Percentiles rank a stretch among this genome's conserved stretches.
These are phyloP conservation scores for Babesia divergens DNA, from an alignment of 169 alveolate genomes.

Conservation along the genomic window DNA sequence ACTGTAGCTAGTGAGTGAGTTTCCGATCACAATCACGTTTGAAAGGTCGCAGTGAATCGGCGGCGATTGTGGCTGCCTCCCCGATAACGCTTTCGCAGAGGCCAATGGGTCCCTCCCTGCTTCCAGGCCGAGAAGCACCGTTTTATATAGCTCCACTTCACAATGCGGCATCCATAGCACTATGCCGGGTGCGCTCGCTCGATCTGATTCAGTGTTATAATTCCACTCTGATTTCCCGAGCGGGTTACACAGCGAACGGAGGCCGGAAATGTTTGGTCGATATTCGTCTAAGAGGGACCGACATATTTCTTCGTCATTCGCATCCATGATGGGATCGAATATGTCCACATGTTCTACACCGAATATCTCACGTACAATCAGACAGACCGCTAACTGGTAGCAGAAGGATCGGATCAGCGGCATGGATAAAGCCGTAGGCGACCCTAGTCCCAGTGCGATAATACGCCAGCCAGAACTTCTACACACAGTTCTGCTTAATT, in stretches of 20 bases:
- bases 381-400: constrained; percentile 37
- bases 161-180: constrained; percentile 69
- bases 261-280: background rate
- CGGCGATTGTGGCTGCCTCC: background rate
- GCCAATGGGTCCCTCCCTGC: constrained; percentile 29
- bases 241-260: background rate
- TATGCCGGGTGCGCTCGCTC: background rate
- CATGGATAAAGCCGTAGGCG: constrained; percentile 33
- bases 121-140: constrained; percentile 26
- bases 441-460: constrained; percentile 62
- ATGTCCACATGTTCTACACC: constrained; percentile 20
- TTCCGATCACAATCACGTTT: constrained; percentile 42
- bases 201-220: background rate
- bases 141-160: constrained; percentile 47
- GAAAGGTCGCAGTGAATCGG: constrained; percentile 3
- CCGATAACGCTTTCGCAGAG: constrained; percentile 20
- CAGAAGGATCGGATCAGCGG: constrained; percentile 37
- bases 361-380: constrained; percentile 12
- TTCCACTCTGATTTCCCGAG: background rate
- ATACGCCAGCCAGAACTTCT: background rate
- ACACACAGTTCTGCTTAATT: background rate
- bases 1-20: constrained; percentile 29
- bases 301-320: constrained; percentile 43
- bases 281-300: constrained; percentile 1
- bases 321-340: constrained; percentile 60